Base-by-base conservation (phyloP, 768 basidiomycete species). In the Xerocomellus chrysenteron region DNA sequence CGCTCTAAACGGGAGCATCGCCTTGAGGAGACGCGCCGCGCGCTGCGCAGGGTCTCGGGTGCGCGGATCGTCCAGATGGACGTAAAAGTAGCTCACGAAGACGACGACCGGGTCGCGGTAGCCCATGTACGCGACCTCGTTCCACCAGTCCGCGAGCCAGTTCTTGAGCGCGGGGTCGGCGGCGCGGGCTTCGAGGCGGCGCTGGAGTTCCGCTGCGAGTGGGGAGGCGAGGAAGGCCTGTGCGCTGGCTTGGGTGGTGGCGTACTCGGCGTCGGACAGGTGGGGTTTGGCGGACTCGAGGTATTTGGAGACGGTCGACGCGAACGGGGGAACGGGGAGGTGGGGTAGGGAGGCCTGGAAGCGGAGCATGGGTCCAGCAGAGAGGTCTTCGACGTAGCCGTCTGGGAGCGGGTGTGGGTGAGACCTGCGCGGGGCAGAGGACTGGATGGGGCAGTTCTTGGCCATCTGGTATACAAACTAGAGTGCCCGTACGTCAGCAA, bases 121-220 rank as follows among this genome's bases (percentile, higher is more conserved):
- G 7, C 77, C 87, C 88, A 92, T 87, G 69, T 90, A 92, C 17
- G 95, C 95, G 5, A 72, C 82, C 36, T 97, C 92, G 73, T 98
- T 95, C 96, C 96, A 99, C 97, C 97, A 99, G 50, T 96, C 93
- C 46, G 83, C 81, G n/a, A 99, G 79, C 97, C 97, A 99, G 76
- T 81, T 94, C 64, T 76, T 77, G 50, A 75, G 71, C 17, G 73
- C 71, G 1, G 83, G 81, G 26, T 83, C 78, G 0, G 78, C 77
- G 0, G 94, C 93, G 2, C 94, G 83, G 21, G 82, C 78, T 67
- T 92, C 79, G 35, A 98, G 79, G 3, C 97, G 80, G 36, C 76
- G 71, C 74, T 98, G 96, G 13, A 98, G 81, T 54, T 84, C 82
- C 16, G 80, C 78, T 2, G 85, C 85, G 50, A 84, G 81, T 0